Evolutionary conservation across 129 eudicot genomes (phyloP).

Genomic region (Pittosporum tobira): DNA sequence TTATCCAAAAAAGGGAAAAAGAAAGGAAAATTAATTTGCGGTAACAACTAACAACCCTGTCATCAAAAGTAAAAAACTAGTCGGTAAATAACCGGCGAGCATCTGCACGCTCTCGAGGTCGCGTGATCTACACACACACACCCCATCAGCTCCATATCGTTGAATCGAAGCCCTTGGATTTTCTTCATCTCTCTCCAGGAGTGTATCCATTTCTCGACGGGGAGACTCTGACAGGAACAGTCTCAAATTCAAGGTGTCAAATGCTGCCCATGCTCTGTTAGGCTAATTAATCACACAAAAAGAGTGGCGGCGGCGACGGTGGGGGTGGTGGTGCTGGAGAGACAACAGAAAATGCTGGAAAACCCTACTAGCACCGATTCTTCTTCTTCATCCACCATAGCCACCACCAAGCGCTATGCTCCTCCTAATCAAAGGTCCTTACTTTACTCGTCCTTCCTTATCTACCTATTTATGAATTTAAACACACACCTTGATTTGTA

Average conservation of each 20-base stretch:
- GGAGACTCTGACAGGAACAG: constrained; percentile 17
- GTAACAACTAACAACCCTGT: too few relatives aligned
- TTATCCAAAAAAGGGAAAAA: too few relatives aligned
- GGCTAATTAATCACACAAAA: neutral
- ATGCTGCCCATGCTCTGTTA: constrained; percentile 9
- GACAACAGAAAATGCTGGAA: constrained; percentile 44
- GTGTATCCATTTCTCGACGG: constrained; percentile 18
- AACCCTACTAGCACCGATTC: constrained; percentile 46
- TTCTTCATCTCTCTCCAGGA: constrained; percentile 17
- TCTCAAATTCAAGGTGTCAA: constrained; percentile 1
- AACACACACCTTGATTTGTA: neutral
- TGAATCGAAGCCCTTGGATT: constrained; percentile 12
- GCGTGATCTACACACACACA: constrained; percentile 1
- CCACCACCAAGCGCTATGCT: constrained; percentile 75
- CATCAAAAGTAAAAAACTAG: too few relatives aligned
- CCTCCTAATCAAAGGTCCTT: constrained; percentile 69
- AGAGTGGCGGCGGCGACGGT: constrained; percentile 25
- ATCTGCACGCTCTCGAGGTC: neutral
- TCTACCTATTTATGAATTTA: neutral
- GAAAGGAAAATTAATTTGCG: too few relatives aligned
- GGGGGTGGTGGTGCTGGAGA: constrained; percentile 12
- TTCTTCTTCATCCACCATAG: constrained; percentile 33
- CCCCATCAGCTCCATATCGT: neutral
- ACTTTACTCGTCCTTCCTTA: neutral
- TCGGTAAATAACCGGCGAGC: too few relatives aligned